These are phyloP conservation scores for Annulohypoxylon moriforme DNA, from an alignment of 495 filamentous ascomycete species.

Conservation along the genomic window DNA sequence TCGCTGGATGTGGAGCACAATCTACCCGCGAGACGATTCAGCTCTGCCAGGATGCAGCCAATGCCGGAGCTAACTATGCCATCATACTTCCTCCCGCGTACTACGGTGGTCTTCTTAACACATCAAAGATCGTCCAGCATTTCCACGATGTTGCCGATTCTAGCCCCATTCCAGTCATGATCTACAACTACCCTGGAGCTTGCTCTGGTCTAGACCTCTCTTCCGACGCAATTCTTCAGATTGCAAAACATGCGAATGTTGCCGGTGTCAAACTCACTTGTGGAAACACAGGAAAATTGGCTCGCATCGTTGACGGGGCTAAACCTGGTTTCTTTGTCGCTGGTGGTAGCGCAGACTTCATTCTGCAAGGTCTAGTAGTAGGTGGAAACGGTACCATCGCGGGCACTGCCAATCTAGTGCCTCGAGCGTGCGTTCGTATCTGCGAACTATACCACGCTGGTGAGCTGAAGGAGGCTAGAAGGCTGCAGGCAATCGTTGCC, in stretches of 20 bases:
- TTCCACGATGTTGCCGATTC: slow-evolving; percentile 76
- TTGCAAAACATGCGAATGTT: slow-evolving; percentile 80
- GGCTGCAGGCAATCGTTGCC: slow-evolving; percentile 75
- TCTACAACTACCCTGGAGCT: slow-evolving; percentile 89
- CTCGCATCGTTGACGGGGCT: slow-evolving; percentile 74
- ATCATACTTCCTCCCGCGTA: slow-evolving; percentile 89
- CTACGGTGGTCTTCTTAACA: slow-evolving; percentile 77
- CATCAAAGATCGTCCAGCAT: slow-evolving; percentile 74
- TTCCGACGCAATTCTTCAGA: slow-evolving; percentile 78
- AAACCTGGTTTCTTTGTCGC: slow-evolving; percentile 76
- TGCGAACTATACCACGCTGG: slow-evolving; percentile 78
- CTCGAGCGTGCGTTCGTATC: slow-evolving; percentile 77
- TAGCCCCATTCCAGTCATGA: slow-evolving; percentile 76
- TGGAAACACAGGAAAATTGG: slow-evolving; percentile 86
- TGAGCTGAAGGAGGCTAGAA: slow-evolving; percentile 73
- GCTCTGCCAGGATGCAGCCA: slow-evolving; percentile 78
- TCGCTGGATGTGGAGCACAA: slow-evolving; percentile 86
- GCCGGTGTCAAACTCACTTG: slow-evolving; percentile 89
- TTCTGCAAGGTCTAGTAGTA: slow-evolving; percentile 78
- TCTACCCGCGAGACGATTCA: slow-evolving; percentile 88
- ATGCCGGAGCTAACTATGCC: slow-evolving; percentile 83
- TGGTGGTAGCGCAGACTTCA: slow-evolving; percentile 86
- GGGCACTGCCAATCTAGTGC: slow-evolving; percentile 82
- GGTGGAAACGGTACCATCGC: slow-evolving; percentile 84
- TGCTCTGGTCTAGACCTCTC: slow-evolving; percentile 86